Conservation (phyloP, 2,329 filamentous ascomycete genomes). For the Fusarium palustre region DNA sequence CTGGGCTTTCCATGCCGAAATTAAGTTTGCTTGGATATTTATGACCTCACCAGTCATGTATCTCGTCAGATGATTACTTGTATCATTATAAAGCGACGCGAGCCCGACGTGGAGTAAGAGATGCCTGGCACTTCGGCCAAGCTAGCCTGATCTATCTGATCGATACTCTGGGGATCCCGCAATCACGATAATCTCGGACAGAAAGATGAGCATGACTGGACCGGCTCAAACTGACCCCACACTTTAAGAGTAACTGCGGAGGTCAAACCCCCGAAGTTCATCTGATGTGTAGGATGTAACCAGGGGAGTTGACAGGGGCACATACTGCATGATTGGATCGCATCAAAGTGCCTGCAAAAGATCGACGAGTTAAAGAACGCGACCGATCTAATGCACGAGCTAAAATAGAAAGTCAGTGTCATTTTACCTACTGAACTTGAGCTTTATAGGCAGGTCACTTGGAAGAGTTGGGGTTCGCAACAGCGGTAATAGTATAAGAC, state of each 20-base stretch:
- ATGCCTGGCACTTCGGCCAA: not conserved
- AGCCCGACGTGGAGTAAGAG: not conserved
- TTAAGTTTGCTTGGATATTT: accelerated
- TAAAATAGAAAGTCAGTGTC: conserved; percentile 1
- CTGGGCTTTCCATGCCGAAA: not conserved
- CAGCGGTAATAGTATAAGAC: not conserved
- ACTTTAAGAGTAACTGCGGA: conserved; percentile 4
- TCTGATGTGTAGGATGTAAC: not conserved
- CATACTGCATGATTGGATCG: conserved; percentile 22
- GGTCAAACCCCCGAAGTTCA: conserved; percentile 1
- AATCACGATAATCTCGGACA: too few species aligned
- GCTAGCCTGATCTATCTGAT: not conserved
- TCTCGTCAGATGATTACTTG: too few species aligned
- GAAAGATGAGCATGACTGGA: conserved; percentile 7
- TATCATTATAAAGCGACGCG: not conserved
- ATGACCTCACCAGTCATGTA: not conserved
- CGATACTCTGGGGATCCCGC: not conserved
- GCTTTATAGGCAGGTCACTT: conserved; percentile 1
- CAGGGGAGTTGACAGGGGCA: not conserved
- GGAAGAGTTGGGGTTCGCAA: not conserved
- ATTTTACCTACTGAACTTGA: not conserved
- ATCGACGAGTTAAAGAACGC: conserved; percentile 12
- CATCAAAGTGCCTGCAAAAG: conserved; percentile 1
- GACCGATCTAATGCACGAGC: not conserved
- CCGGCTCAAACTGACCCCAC: conserved; percentile 14